Conservation (phyloP, 2,329 filamentous ascomycete genomes). For the Aureobasidium sp. region DNA sequence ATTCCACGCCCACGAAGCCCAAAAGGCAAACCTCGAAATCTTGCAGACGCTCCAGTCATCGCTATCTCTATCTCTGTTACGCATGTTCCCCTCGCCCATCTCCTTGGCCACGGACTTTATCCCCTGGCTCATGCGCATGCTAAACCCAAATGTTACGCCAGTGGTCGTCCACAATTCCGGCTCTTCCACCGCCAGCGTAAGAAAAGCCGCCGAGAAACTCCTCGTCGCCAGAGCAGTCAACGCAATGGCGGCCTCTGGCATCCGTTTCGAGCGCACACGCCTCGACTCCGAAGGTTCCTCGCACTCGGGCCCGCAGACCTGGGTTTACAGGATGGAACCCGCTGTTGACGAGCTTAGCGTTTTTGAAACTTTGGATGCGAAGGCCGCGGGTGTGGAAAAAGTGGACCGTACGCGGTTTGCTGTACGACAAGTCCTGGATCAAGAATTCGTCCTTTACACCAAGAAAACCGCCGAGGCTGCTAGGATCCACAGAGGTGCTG, state of each 20-base stretch:
- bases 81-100: slow-evolving; percentile 70
- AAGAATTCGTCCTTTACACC: slow-evolving; percentile 72
- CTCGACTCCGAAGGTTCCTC: slow-evolving; percentile 48
- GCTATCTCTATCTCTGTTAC: slow-evolving; percentile 60
- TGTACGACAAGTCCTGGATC: slow-evolving; percentile 84
- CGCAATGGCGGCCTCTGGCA: slow-evolving; percentile 72
- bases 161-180: slow-evolving; percentile 60
- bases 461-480: slow-evolving; percentile 56
- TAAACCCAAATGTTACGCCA: slow-evolving; percentile 84
- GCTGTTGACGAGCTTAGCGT: slow-evolving; percentile 68
- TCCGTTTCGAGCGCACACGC: slow-evolving; percentile 70
- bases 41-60: slow-evolving; percentile 65
- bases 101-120: slow-evolving; percentile 73
- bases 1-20: slow-evolving; percentile 69
- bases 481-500: slow-evolving; percentile 48
- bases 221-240: slow-evolving; percentile 74
- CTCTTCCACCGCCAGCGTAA: slow-evolving; percentile 62
- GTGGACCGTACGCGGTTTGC: slow-evolving; percentile 71
- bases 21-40: slow-evolving; percentile 67
- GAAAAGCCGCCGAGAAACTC: slow-evolving; percentile 72
- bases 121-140: slow-evolving; percentile 72
- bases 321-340: slow-evolving; percentile 93
- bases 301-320: slow-evolving; percentile 32
- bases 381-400: slow-evolving; percentile 30
- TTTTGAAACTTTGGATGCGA: slow-evolving; percentile 57